phyloP scores from a whole-genome alignment of 2,329 filamentous ascomycete species.

The Pseudocercospora fijiensis region DNA sequence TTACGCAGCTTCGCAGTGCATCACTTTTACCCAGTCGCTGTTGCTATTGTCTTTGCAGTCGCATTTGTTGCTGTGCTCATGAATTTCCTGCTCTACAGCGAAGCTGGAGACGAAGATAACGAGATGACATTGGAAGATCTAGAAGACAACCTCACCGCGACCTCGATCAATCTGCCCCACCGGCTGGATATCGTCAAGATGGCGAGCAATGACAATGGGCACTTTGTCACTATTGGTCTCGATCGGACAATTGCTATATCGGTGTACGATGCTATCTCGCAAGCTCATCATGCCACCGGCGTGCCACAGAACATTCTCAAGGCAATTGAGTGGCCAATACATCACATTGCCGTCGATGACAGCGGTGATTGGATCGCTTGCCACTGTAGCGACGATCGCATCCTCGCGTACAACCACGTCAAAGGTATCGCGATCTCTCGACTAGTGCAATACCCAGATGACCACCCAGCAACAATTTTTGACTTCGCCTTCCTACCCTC shows the following conservation, averaged over 20 bases:
- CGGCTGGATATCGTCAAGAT: slow-evolving; percentile 68
- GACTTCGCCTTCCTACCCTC: slow-evolving; percentile 56
- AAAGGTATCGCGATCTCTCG: slow-evolving; percentile 58
- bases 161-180: slow-evolving; percentile 63
- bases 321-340: slow-evolving; percentile 36
- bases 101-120: slow-evolving; percentile 46
- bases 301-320: slow-evolving; percentile 25
- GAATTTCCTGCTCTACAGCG: slow-evolving; percentile 71
- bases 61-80: slow-evolving; percentile 68
- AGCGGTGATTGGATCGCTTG: slow-evolving; percentile 66
- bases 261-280: slow-evolving; percentile 24
- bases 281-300: slow-evolving; percentile 23
- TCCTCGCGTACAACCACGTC: slow-evolving; percentile 64
- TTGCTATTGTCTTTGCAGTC: slow-evolving; percentile 62
- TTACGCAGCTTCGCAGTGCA: slow-evolving; percentile 53
- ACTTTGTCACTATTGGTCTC: slow-evolving; percentile 67
- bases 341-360: slow-evolving; percentile 64
- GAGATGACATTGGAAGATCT: slow-evolving; percentile 50
- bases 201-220: slow-evolving; percentile 60
- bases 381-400: slow-evolving; percentile 57
- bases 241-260: slow-evolving; percentile 60
- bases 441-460: slow-evolving; percentile 56
- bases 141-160: slow-evolving; percentile 58
- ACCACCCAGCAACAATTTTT: slow-evolving; percentile 61
- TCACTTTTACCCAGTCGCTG: slow-evolving; percentile 67